These are phyloP conservation scores for Thecaphora frezii DNA, from an alignment of 1,284 basidiomycete species.

Conservation along the genomic window DNA sequence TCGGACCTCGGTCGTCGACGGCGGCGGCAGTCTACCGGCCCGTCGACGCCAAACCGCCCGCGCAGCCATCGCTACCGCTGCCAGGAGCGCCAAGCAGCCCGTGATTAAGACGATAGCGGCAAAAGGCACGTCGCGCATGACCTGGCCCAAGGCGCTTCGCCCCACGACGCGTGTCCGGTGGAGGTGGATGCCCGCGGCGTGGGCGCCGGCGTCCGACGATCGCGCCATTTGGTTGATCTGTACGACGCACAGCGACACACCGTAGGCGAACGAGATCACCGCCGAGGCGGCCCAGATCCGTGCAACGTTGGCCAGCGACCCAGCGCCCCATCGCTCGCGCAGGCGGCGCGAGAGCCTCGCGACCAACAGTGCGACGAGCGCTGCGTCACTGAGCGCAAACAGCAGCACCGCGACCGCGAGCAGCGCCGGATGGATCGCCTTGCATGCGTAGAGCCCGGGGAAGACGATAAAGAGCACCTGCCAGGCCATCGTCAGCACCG, in stretches of 20 bases:
- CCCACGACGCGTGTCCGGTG: not conserved
- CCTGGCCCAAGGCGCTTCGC: slow-evolving; percentile 2
- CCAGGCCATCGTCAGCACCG: slow-evolving; percentile 4
- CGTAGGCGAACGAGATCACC: slow-evolving; percentile 1
- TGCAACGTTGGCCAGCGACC: not conserved
- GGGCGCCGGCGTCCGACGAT: slow-evolving; percentile 5
- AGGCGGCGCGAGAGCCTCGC: not conserved
- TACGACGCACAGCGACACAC: slow-evolving; percentile 2
- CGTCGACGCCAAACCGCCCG: no score
- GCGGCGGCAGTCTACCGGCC: no score
- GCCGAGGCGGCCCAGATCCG: not conserved
- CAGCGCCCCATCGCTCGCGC: not conserved
- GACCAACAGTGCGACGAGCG: slow-evolving; percentile 5
- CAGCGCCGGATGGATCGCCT: slow-evolving; percentile 8
- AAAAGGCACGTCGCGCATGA: slow-evolving; percentile 12
- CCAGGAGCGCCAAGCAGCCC: not conserved
- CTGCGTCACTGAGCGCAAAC: slow-evolving; percentile 11
- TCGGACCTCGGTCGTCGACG: no score
- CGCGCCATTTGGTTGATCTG: slow-evolving; percentile 4
- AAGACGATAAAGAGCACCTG: slow-evolving; percentile 17
- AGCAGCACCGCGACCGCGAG: slow-evolving; percentile 6
- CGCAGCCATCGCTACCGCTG: no score
- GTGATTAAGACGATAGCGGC: slow-evolving; percentile 3
- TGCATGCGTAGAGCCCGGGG: slow-evolving; percentile 14
- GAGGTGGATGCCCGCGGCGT: slow-evolving; percentile 18